phyloP scores from a whole-genome alignment of 2,329 filamentous ascomycete genomes.

The Cordyceps pruinosa region DNA sequence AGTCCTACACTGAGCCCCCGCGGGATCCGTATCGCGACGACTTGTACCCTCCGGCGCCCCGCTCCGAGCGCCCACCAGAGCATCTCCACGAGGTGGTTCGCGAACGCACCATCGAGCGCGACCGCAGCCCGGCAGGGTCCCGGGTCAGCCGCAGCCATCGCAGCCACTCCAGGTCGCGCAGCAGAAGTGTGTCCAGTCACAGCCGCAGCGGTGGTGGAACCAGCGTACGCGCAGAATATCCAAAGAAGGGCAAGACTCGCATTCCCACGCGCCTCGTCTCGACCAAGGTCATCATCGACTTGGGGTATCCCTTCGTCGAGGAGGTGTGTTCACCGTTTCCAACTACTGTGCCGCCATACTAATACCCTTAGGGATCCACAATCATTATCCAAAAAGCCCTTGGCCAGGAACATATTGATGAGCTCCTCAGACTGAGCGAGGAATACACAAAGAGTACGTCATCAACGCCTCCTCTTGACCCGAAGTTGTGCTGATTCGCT shows the following conservation, averaged over 20 bases:
- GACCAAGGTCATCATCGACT: slow-evolving; percentile 71
- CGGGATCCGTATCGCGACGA: slow-evolving; percentile 32
- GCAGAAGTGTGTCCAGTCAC: slow-evolving; percentile 39
- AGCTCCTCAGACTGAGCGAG: slow-evolving; percentile 76
- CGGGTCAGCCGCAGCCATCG: slow-evolving; percentile 32
- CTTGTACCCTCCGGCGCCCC: slow-evolving; percentile 60
- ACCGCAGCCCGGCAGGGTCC: slow-evolving; percentile 33
- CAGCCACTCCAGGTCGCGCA: slow-evolving; percentile 26
- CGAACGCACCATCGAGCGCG: slow-evolving; percentile 36
- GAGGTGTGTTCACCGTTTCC: slow-evolving; percentile 52
- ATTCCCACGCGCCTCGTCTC: slow-evolving; percentile 77
- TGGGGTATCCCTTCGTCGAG: slow-evolving; percentile 80
- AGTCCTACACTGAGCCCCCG: slow-evolving; percentile 36
- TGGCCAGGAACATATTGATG: slow-evolving; percentile 85
- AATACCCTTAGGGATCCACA: slow-evolving; percentile 59
- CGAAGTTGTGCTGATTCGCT: neutral
- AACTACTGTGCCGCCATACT: neutral
- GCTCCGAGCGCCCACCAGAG: slow-evolving; percentile 52
- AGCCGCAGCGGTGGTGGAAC: slow-evolving; percentile 44
- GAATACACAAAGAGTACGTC: slow-evolving; percentile 58
- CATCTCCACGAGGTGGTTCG: slow-evolving; percentile 55
- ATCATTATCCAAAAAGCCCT: slow-evolving; percentile 79
- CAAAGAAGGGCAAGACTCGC: slow-evolving; percentile 81
- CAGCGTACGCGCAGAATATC: slow-evolving; percentile 55
- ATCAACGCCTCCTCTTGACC: neutral